Base-by-base conservation (phyloP, 179 eudicot species). In the Carnegiea gigantea region DNA sequence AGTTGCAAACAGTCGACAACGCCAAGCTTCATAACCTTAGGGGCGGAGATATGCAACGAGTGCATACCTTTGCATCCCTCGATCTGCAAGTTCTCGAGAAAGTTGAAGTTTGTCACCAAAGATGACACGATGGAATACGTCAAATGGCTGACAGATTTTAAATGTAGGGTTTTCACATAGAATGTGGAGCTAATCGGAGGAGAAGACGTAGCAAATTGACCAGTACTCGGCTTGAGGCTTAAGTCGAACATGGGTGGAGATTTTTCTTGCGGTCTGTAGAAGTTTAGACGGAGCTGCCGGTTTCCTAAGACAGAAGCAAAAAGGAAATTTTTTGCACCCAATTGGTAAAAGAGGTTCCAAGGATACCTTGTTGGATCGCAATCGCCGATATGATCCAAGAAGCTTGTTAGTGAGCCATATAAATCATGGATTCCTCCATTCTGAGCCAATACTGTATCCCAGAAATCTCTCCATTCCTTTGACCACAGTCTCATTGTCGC, bases 381-480 rank as follows among this genome's bases (percentile, higher is more conserved):
- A 24, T 75, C 77, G 28, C 49, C 62, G 28, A 75, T 49, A 49
- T 75, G 77, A 46, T 48, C 13, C 33, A 75, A 24, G 57, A 75
- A 75, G 24, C 43, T 49, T 9, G n/a, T 2, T 8, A 75, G 20
- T 24, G 77, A 51, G 13, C n/a, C 28, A 10, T 33, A 26, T 24
- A 48, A 15, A 49, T 75, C 77, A 5, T 48, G 5, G 60, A 75
- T 49, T 6, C 18, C 44, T 75, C 62, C 77, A 49, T 24, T 15
- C 48, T 15, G 77, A 15, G 49, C 57, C 12, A 26, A 26, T 8
- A 24, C 23, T 14, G 8, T n/a, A 26, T 48, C 77, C 77, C 77
- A 75, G 21, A 49, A 13, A 1, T 53, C 18, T 23, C 40, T 48
- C 59, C 21, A 75, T 75, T 30, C 28, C 62, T 49, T 49, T 20